These are phyloP conservation scores for Aphanomyces invadans DNA, from an alignment of 352 stramenopile genomes.

Conservation along the genomic window DNA sequence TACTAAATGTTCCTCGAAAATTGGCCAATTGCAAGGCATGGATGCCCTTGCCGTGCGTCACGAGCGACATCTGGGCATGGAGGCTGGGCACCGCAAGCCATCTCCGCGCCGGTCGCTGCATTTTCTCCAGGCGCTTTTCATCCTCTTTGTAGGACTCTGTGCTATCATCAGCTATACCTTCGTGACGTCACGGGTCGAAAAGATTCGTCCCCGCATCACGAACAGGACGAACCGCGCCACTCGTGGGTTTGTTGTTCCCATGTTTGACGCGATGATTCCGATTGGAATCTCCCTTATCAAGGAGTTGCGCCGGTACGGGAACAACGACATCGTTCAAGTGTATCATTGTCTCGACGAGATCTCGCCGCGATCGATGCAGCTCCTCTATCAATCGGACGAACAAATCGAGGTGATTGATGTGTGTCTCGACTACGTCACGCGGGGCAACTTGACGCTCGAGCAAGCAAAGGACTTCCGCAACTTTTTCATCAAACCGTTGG, in stretches of 20 bases:
- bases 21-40: not conserved
- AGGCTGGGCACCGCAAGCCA: not conserved
- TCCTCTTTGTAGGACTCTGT: not conserved
- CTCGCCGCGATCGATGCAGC: conserved; percentile 27
- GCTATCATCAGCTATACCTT: not conserved
- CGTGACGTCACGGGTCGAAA: not conserved
- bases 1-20: not conserved
- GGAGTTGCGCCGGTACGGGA: conserved; percentile 40
- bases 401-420: conserved; percentile 59
- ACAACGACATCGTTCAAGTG: conserved; percentile 37
- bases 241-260: conserved; percentile 2
- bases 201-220: not conserved
- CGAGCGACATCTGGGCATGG: not conserved
- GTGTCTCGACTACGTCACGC: conserved; percentile 34
- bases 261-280: conserved; percentile 33
- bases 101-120: not conserved
- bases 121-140: not conserved
- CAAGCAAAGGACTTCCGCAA: conserved; percentile 37
- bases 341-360: conserved; percentile 47
- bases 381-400: conserved; percentile 39
- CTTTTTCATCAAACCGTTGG: conserved; percentile 57
- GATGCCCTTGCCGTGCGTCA: not conserved
- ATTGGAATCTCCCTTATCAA: conserved; percentile 53
- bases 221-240: not conserved
- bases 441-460: conserved; percentile 13